Evolutionary conservation across 495 filamentous ascomycete species (phyloP), one percentile per base, ranked within the genome.

Genomic region (Poronia punctata): DNA sequence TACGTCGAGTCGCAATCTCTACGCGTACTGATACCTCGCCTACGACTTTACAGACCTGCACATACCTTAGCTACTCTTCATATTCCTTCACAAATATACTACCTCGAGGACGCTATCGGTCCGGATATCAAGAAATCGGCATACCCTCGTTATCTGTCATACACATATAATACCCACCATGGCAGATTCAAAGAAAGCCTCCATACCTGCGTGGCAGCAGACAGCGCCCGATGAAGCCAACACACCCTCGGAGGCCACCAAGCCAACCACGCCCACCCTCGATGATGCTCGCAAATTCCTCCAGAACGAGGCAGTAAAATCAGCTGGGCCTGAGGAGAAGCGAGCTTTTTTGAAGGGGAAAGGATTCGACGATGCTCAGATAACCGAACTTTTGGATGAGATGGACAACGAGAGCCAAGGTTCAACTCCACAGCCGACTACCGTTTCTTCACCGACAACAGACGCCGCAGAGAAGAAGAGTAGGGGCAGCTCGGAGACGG

Each of bases 281-380:
- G 76, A 86, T 12, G 78, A 86, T 54, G 87, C 87, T 14, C 65
- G 72, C 23, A 79, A 70, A 40, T 95, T 96, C 54, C 75, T 97
- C n/a, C 65, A 84, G 28, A 83, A 89, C 40, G 79, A 84, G 6
- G 72, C 70, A n/a, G 84, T 95, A 31, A 74, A 76, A 21, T 67
- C 82, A 54, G 77, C 82, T 7, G 68, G 83, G 1, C 68, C 70
- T 30, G 82, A 85, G 36, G 78, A 78, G 59, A 92, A 95, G 64
- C 67, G 79, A 19, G 71, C 74, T 2, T 96, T 95, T 45, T 65
- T 97, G 6, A 74, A 82, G 49, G 77, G 75, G 23, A 96, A 98
- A 57, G 88, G 87, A 1, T 61, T 95, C 5, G 71, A 62, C 3
- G 57, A 69, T 3, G 64, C 74, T 23, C 84, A 93, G 46, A 84